Conservation (phyloP, 495 filamentous ascomycete species). For the Trichoderma orchidacearum region DNA sequence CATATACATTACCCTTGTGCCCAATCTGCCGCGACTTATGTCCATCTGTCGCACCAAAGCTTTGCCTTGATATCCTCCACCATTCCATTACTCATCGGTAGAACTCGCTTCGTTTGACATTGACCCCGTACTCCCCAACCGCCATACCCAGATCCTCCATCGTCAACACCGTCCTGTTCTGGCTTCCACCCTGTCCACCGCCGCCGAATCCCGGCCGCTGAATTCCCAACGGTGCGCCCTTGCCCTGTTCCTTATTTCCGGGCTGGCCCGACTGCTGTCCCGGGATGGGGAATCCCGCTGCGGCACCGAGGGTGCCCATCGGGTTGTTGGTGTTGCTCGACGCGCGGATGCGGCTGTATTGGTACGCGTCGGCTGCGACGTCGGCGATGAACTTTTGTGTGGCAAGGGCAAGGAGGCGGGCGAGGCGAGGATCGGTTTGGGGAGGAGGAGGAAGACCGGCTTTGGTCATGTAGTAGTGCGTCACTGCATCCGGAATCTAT, state of each 20-base stretch:
- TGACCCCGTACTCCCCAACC: slow-evolving; percentile 92
- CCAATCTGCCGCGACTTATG: not conserved
- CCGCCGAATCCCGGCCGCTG: slow-evolving; percentile 87
- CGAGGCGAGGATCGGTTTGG: slow-evolving; percentile 72
- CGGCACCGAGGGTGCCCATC: slow-evolving; percentile 73
- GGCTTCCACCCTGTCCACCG: slow-evolving; percentile 78
- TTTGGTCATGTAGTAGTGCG: slow-evolving; percentile 92
- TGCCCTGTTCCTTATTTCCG: slow-evolving; percentile 41
- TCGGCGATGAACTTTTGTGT: slow-evolving; percentile 98
- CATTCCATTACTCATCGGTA: slow-evolving; percentile 50
- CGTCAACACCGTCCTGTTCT: slow-evolving; percentile 87
- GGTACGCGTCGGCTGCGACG: slow-evolving; percentile 93
- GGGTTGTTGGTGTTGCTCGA: slow-evolving; percentile 80
- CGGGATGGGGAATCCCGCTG: slow-evolving; percentile 53
- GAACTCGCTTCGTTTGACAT: slow-evolving; percentile 92
- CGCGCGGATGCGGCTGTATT: slow-evolving; percentile 87
- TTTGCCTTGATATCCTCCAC: too few relatives aligned
- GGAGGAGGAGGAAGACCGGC: slow-evolving; percentile 84
- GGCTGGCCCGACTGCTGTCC: slow-evolving; percentile 40
- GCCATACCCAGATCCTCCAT: slow-evolving; percentile 99
- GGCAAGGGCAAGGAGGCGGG: slow-evolving; percentile 85
- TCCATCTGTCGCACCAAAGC: not conserved
- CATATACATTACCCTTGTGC: not conserved
- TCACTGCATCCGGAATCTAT: slow-evolving; percentile 95
- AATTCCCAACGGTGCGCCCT: slow-evolving; percentile 57